Evolutionary conservation across 2,329 filamentous ascomycete species (phyloP).

Genomic region (Biscogniauxia marginata): DNA sequence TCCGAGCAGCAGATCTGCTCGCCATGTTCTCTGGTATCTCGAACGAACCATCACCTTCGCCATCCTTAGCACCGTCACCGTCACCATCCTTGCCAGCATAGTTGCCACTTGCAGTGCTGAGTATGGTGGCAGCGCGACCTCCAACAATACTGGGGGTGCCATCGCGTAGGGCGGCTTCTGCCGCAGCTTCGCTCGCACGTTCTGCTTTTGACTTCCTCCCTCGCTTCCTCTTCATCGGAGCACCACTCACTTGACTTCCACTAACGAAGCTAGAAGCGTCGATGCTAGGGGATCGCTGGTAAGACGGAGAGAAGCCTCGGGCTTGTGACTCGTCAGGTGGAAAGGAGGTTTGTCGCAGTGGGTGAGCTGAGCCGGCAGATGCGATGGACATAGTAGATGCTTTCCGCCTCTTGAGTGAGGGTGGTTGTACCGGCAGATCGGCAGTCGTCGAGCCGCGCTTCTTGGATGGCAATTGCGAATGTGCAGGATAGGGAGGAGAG

Average conservation of each 20-base stretch:
- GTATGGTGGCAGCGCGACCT: slow-evolving; percentile 44
- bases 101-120: slow-evolving; percentile 40
- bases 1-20: slow-evolving; percentile 45
- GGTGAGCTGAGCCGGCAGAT: slow-evolving; percentile 56
- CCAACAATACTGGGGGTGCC: slow-evolving; percentile 42
- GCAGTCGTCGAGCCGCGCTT: slow-evolving; percentile 61
- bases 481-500: slow-evolving; percentile 55
- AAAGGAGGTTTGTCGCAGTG: slow-evolving; percentile 78
- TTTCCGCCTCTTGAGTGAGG: slow-evolving; percentile 67
- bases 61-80: slow-evolving; percentile 57
- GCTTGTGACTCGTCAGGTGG: slow-evolving; percentile 56
- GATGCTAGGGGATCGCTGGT: slow-evolving; percentile 63
- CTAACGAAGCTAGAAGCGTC: slow-evolving; percentile 61
- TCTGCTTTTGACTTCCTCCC: slow-evolving; percentile 60
- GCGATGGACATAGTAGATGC: slow-evolving; percentile 60
- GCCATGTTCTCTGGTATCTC: slow-evolving; percentile 51
- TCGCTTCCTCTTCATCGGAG: slow-evolving; percentile 56
- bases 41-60: slow-evolving; percentile 53
- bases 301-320: slow-evolving; percentile 48
- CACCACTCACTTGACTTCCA: slow-evolving; percentile 56
- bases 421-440: slow-evolving; percentile 46
- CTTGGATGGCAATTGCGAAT: slow-evolving; percentile 54
- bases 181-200: slow-evolving; percentile 49
- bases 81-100: slow-evolving; percentile 45
- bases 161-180: slow-evolving; percentile 37